Conservation (phyloP, 345 rosid genomes). For the Aurinia saxatilis region DNA sequence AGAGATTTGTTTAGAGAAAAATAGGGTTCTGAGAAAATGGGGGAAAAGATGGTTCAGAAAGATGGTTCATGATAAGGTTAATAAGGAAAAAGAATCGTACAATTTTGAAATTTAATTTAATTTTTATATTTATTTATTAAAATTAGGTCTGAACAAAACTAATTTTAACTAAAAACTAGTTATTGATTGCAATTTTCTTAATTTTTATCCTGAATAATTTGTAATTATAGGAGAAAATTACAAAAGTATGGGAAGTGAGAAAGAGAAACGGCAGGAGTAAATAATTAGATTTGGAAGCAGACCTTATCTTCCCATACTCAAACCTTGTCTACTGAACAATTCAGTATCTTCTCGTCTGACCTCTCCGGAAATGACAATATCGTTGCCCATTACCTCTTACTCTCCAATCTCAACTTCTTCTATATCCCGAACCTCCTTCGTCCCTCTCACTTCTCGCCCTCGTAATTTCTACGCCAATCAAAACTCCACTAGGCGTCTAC, state of each 20-base stretch:
- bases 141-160: too few species aligned
- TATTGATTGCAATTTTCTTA: too few species aligned
- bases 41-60: too few species aligned
- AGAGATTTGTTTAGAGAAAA: too few species aligned
- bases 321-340: not conserved
- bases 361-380: conserved; percentile 41
- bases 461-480: conserved; percentile 17
- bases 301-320: conserved; percentile 21
- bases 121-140: too few species aligned
- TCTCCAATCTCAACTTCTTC: conserved; percentile 26
- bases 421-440: conserved; percentile 18
- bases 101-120: too few species aligned
- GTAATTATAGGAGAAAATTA: too few species aligned
- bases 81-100: too few species aligned
- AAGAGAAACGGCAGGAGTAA: not conserved
- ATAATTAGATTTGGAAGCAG: not conserved
- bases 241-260: not conserved
- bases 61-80: too few species aligned
- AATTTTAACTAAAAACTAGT: too few species aligned
- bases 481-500: conserved; percentile 27
- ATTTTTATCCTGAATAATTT: too few species aligned
- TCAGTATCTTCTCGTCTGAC: not conserved
- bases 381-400: conserved; percentile 26
- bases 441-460: conserved; percentile 25
- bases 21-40: too few species aligned